Percentiles rank a stretch among this genome's conserved stretches.
phyloP scores from a whole-genome alignment of 345 rosid genomes.

The Aurinia saxatilis region DNA sequence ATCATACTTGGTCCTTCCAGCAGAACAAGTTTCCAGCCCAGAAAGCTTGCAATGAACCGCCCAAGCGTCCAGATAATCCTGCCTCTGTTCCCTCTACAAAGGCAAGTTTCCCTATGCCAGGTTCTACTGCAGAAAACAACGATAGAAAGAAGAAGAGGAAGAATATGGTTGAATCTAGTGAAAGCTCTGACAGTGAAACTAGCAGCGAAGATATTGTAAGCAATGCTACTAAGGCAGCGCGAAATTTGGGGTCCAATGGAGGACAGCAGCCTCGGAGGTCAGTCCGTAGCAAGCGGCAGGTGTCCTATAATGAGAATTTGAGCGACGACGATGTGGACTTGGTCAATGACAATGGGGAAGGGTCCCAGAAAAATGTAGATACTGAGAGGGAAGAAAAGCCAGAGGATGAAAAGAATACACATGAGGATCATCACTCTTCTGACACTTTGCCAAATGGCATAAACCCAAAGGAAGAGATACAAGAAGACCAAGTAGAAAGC shows the following conservation, averaged over 20 bases:
- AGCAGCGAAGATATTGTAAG: conserved; percentile 35
- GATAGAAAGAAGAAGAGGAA: conserved; percentile 44
- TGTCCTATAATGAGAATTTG: conserved; percentile 61
- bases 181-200: conserved; percentile 45
- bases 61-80: conserved; percentile 28
- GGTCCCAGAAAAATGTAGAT: conserved; percentile 1
- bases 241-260: conserved; percentile 20
- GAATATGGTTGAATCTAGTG: conserved; percentile 48
- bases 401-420: conserved; percentile 14
- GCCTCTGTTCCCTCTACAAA: conserved; percentile 24
- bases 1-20: conserved; percentile 27
- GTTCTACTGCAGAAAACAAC: conserved; percentile 34
- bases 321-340: conserved; percentile 55
- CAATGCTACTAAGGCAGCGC: conserved; percentile 34
- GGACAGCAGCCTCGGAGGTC: conserved; percentile 61
- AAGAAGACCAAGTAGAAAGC: conserved; percentile 22
- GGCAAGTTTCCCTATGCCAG: conserved; percentile 5
- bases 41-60: conserved; percentile 33
- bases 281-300: conserved; percentile 51
- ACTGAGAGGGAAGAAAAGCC: conserved; percentile 15
- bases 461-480: conserved; percentile 14
- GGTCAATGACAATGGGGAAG: conserved; percentile 25
- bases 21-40: conserved; percentile 38
- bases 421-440: conserved; percentile 1
- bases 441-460: conserved; percentile 16